These are phyloP conservation scores for Venturia pyrina DNA, from an alignment of 2,329 filamentous ascomycete species.

Conservation along the genomic window DNA sequence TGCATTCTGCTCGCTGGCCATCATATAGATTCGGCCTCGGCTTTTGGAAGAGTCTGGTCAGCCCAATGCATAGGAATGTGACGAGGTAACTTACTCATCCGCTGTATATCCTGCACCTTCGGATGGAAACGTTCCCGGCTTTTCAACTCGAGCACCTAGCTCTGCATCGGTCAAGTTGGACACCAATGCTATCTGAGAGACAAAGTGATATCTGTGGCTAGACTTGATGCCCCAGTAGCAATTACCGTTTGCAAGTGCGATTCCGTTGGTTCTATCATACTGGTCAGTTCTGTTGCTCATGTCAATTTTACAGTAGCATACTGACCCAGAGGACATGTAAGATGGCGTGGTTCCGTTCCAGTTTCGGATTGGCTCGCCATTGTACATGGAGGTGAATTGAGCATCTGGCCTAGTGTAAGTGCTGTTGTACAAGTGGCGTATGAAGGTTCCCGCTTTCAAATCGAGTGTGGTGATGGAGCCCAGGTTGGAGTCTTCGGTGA, in stretches of 20 bases:
- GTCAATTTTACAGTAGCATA: background rate
- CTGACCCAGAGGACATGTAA: conserved; percentile 22
- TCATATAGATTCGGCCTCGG: conserved; percentile 31
- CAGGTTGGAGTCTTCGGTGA: conserved; percentile 30
- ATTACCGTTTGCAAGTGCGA: conserved; percentile 31
- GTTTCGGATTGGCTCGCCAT: conserved; percentile 24
- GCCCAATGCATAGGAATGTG: background rate
- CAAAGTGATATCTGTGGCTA: conserved; percentile 31
- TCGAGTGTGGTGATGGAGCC: conserved; percentile 31
- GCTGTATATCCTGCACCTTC: conserved; percentile 23
- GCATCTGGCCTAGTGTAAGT: conserved; percentile 29
- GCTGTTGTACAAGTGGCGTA: conserved; percentile 30
- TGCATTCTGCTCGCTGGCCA: conserved; percentile 34
- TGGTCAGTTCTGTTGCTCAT: background rate
- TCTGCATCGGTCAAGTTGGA: conserved; percentile 21
- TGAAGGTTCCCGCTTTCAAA: conserved; percentile 25
- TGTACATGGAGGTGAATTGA: conserved; percentile 30
- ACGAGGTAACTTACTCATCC: conserved; percentile 18
- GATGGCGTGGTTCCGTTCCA: conserved; percentile 28
- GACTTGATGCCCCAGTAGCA: conserved; percentile 35
- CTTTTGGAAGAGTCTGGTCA: conserved; percentile 23
- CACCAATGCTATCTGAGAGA: conserved; percentile 25
- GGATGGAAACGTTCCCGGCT: background rate
- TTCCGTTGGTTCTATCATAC: conserved; percentile 20
- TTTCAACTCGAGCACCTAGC: conserved; percentile 30